phyloP scores from a whole-genome alignment of 495 filamentous ascomycete genomes.

The Aspergillus haitiensis region DNA sequence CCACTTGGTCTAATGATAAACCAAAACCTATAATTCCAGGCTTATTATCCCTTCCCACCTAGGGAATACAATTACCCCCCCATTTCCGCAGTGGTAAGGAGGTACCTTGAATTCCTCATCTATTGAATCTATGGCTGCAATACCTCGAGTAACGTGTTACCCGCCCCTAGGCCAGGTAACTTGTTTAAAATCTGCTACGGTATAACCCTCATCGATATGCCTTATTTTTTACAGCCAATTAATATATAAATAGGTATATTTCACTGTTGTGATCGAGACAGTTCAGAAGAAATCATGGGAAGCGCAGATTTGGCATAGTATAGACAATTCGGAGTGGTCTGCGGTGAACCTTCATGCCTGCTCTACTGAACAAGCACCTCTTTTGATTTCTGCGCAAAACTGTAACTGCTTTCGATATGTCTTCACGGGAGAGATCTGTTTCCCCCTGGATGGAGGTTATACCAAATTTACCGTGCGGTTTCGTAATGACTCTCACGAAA shows the following conservation, averaged over 20 bases:
- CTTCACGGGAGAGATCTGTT: constrained; percentile 32
- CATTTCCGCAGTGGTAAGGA: neutral
- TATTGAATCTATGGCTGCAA: neutral
- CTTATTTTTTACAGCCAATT: neutral
- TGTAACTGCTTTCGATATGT: constrained; percentile 40
- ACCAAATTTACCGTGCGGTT: constrained; percentile 77
- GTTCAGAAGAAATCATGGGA: constrained; percentile 65
- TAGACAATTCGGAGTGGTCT: constrained; percentile 39
- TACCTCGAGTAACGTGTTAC: constrained; percentile 49
- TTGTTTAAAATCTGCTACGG: constrained; percentile 37
- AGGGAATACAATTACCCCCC: neutral
- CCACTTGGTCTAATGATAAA: neutral
- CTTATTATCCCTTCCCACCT: no score
- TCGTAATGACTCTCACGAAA: constrained; percentile 50
- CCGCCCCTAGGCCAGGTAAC: constrained; percentile 73
- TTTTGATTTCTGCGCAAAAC: constrained; percentile 34
- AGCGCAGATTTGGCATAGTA: constrained; percentile 75
- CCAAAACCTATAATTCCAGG: no score
- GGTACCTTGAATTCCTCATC: neutral
- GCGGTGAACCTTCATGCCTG: constrained; percentile 36
- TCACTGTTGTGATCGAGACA: constrained; percentile 73
- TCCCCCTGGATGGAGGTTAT: constrained; percentile 36
- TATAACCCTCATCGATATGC: constrained; percentile 17
- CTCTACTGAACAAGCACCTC: constrained; percentile 25
- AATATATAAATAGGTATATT: constrained; percentile 43